Conservation (phyloP, 805 yeast species). For the Pichia heedii region DNA sequence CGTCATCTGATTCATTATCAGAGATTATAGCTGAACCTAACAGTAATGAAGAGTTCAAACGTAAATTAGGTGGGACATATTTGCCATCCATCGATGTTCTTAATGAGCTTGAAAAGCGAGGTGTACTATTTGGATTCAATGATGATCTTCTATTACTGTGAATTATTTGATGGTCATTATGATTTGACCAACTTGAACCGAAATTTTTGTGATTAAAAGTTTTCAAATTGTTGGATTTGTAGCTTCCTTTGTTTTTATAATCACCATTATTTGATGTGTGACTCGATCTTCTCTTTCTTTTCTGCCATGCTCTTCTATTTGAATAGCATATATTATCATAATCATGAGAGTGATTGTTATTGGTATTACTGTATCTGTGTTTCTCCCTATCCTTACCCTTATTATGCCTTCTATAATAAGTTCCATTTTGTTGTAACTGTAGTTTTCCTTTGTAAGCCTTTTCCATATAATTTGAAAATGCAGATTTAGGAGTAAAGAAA, state of each 20-base stretch:
- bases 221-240: constrained; percentile 7
- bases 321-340: constrained; percentile 6
- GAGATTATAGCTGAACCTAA: constrained; percentile 16
- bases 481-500: constrained; percentile 71
- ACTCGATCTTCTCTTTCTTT: constrained; percentile 20
- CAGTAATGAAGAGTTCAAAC: constrained; percentile 12
- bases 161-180: constrained; percentile 58
- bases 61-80: constrained; percentile 59
- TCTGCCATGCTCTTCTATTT: constrained; percentile 23
- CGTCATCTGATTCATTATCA: constrained; percentile 23
- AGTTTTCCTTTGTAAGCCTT: constrained; percentile 34
- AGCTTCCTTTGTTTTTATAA: constrained; percentile 8
- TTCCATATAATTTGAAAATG: constrained; percentile 62
- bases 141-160: constrained; percentile 34
- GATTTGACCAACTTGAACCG: constrained; percentile 3
- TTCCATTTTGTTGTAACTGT: constrained; percentile 9
- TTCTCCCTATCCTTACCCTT: background rate
- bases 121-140: constrained; percentile 7
- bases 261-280: constrained; percentile 11
- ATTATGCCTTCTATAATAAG: constrained; percentile 4
- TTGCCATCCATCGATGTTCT: constrained; percentile 33
- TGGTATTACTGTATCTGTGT: background rate
- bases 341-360: constrained; percentile 5
- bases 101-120: constrained; percentile 15
- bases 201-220: constrained; percentile 12